These are phyloP conservation scores for Phaffomyces opuntiae DNA, from an alignment of 805 yeast species.

Conservation along the genomic window DNA sequence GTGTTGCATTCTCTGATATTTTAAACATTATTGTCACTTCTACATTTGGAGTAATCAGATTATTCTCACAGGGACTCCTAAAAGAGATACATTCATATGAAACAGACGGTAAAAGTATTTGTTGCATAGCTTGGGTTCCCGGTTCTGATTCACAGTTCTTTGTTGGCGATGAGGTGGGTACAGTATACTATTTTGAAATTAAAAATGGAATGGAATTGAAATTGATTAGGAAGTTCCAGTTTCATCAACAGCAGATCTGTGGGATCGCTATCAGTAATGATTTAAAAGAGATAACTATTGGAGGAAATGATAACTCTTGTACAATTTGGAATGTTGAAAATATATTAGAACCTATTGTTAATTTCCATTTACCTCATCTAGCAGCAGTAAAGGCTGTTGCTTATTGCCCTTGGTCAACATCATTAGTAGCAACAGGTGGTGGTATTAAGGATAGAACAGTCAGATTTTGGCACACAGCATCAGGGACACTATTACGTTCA, in stretches of 20 bases:
- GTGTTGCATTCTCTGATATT: conserved; percentile 47
- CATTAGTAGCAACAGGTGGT: conserved; percentile 83
- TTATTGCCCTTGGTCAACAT: conserved; percentile 84
- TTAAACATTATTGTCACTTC: conserved; percentile 50
- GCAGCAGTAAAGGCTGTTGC: conserved; percentile 91
- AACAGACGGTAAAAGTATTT: conserved; percentile 34
- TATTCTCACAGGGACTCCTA: conserved; percentile 33
- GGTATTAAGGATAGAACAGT: conserved; percentile 78
- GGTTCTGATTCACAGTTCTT: conserved; percentile 32
- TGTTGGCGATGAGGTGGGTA: conserved; percentile 64
- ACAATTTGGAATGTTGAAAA: conserved; percentile 64
- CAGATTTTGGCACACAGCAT: conserved; percentile 77
- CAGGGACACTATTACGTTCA: conserved; percentile 64
- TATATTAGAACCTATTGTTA: conserved; percentile 33
- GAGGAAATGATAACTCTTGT: conserved; percentile 79
- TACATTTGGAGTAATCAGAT: conserved; percentile 43
- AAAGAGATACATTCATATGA: conserved; percentile 12
- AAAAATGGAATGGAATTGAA: conserved; percentile 13
- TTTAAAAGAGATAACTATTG: conserved; percentile 58
- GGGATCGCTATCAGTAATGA: conserved; percentile 57
- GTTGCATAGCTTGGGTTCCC: conserved; percentile 57
- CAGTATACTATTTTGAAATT: conserved; percentile 35
- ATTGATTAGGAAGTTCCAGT: conserved; percentile 29
- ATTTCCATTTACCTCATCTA: conserved; percentile 50
- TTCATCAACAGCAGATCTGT: conserved; percentile 55